Evolutionary conservation across 768 basidiomycete species (phyloP), one percentile per base, ranked within the genome.

Genomic region (Chalciporus piperatus): DNA sequence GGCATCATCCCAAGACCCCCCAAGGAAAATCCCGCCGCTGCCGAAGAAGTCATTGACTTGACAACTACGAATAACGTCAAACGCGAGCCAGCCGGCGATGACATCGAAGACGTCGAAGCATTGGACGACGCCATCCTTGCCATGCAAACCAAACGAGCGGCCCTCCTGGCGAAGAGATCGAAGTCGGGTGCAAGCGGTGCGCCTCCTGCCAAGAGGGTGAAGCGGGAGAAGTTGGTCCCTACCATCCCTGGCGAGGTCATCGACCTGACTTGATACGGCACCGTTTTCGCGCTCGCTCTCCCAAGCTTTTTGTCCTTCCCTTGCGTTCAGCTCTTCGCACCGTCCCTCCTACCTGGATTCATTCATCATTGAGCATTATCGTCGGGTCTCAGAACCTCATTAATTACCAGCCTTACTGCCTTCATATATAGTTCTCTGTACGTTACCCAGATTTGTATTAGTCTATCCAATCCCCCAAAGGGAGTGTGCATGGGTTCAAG

Each of bases 181-280:
- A 32, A 43, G 25, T 0, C 37, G 41, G 32, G 33, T 20, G 42
- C 46, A 45, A 27, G 45, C 13, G 41, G 30, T 17, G 44, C 37
- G 46, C 57, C 40, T 22, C 61, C 53, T 28, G 35, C 45, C 14
- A 68, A 70, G 59, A 70, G 43, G 49, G 51, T 64, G 7, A 68
- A 68, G 35, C 55, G 57, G 35, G 68, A 70, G 50, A 51, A 52
- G 25, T 12, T 41, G 27, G 33, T 59, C 42, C 52, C 41, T 30
- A 28, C 22, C 22, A 4, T 22, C 22, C 2, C 32, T n/a, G 55
- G 57, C 17, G 68, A 68, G 30, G 52, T 70, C 35, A 68, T 68
- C 39, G 67, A 70, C 46, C 43, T 68, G 55, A 70, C 66, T 33
- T 68, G 57, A 65, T 20, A 40, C 12, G 27, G 7, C 6, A 27